These are phyloP conservation scores for Fusarium chlamydosporum DNA, from an alignment of 2,329 filamentous ascomycete genomes.

Conservation along the genomic window DNA sequence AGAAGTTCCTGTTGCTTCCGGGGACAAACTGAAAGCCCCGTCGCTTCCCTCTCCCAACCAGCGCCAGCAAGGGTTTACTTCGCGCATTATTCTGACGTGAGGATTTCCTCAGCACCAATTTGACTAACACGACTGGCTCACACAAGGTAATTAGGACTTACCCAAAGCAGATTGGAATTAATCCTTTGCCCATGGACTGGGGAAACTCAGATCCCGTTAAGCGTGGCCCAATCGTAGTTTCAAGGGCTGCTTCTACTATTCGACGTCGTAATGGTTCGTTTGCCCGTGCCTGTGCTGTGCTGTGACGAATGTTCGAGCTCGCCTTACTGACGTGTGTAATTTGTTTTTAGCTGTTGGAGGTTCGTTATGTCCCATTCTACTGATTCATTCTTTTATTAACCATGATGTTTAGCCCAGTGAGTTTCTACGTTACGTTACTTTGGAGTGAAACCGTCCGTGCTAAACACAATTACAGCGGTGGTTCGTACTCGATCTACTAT, in stretches of 20 bases:
- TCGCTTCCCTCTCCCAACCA: conserved; percentile 51
- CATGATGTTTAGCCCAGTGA: conserved; percentile 53
- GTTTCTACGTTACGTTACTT: conserved; percentile 15
- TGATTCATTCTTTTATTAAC: conserved; percentile 47
- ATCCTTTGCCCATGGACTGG: conserved; percentile 91
- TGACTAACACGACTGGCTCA: conserved; percentile 27
- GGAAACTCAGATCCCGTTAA: conserved; percentile 80
- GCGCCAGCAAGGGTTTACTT: conserved; percentile 64
- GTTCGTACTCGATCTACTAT: conserved; percentile 96
- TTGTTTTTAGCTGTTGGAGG: conserved; percentile 67
- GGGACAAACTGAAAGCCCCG: conserved; percentile 45
- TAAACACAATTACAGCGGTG: conserved; percentile 67
- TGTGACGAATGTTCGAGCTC: conserved; percentile 20
- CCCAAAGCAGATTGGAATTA: conserved; percentile 92
- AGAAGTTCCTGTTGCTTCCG: conserved; percentile 32
- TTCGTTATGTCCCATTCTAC: conserved; percentile 53
- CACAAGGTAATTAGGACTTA: conserved; percentile 72
- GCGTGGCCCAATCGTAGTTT: conserved; percentile 91
- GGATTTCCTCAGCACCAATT: conserved; percentile 37
- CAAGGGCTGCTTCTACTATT: conserved; percentile 80
- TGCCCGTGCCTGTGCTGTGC: conserved; percentile 17
- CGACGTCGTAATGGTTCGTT: conserved; percentile 81
- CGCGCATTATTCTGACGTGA: conserved; percentile 70
- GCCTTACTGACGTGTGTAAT: conserved; percentile 31
- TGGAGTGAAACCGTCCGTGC: conserved; percentile 5